These are phyloP conservation scores for Wickerhamomyces ciferrii DNA, from an alignment of 805 yeast species.

Conservation along the genomic window DNA sequence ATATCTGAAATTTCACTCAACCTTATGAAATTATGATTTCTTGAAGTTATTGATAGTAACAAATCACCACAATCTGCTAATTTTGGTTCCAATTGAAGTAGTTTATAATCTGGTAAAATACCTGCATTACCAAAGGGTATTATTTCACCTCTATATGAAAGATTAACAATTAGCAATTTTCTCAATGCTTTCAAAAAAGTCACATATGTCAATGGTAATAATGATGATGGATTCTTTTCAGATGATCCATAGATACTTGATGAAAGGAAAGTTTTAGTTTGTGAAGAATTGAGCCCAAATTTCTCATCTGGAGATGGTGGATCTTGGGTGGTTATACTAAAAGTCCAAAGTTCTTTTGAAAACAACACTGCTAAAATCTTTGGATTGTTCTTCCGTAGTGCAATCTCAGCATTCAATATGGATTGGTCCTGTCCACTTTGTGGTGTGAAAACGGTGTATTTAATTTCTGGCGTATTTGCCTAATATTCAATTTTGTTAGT, in stretches of 20 bases:
- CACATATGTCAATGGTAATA: slow-evolving; percentile 29
- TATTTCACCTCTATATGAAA: slow-evolving; percentile 28
- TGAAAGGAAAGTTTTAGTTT: slow-evolving; percentile 14
- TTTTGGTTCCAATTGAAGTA: slow-evolving; percentile 43
- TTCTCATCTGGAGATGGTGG: slow-evolving; percentile 26
- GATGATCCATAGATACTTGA: slow-evolving; percentile 8
- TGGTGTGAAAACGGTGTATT: slow-evolving; percentile 7
- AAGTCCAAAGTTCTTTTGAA: slow-evolving; percentile 39
- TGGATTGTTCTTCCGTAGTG: slow-evolving; percentile 28
- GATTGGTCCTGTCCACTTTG: slow-evolving; percentile 27
- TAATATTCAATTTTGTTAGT: background rate
- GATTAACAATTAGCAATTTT: slow-evolving; percentile 30
- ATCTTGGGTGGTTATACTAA: slow-evolving; percentile 30
- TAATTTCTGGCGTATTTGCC: slow-evolving; percentile 10
- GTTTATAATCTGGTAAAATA: slow-evolving; percentile 22
- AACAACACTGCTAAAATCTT: slow-evolving; percentile 31
- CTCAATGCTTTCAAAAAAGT: slow-evolving; percentile 46
- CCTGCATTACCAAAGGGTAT: slow-evolving; percentile 48
- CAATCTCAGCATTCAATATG: slow-evolving; percentile 35
- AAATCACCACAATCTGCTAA: slow-evolving; percentile 41
- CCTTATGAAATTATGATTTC: slow-evolving; percentile 26
- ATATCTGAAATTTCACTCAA: slow-evolving; percentile 18
- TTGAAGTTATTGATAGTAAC: slow-evolving; percentile 27
- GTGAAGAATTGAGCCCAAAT: slow-evolving; percentile 11
- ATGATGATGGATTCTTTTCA: slow-evolving; percentile 24